phyloP scores from a whole-genome alignment of 1,284 basidiomycete genomes.

The Sphaerobolus stellatus region DNA sequence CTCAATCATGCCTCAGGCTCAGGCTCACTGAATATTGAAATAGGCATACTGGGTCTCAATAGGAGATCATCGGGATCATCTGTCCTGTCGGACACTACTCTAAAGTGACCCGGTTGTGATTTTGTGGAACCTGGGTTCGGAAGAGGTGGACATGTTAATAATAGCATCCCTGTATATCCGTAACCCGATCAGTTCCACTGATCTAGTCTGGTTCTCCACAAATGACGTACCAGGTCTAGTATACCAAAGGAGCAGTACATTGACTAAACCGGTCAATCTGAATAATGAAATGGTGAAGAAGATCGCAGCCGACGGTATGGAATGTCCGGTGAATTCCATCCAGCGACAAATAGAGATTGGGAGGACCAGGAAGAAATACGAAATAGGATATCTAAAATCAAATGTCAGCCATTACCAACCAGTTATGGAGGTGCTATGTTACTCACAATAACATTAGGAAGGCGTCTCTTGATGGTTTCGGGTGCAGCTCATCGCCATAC shows the following conservation, averaged over 20 bases:
- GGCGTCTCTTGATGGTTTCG: constrained; percentile 7
- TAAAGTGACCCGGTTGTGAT: too few relatives aligned
- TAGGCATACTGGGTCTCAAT: too few relatives aligned
- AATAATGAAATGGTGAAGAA: constrained; percentile 17
- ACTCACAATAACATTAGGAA: constrained; percentile 8
- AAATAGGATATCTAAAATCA: constrained; percentile 20
- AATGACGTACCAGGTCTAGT: constrained; percentile 11
- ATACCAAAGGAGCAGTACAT: constrained; percentile 15
- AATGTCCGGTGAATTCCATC: constrained; percentile 12
- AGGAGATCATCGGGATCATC: too few relatives aligned
- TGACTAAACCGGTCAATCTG: constrained; percentile 18
- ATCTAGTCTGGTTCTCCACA: too few relatives aligned
- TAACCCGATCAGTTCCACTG: too few relatives aligned
- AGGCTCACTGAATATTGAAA: too few relatives aligned
- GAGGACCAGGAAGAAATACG: constrained; percentile 18
- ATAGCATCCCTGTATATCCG: too few relatives aligned
- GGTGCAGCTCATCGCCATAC: not conserved
- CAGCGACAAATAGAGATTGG: constrained; percentile 20
- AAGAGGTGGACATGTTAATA: too few relatives aligned
- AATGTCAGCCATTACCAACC: not conserved
- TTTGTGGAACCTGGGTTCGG: too few relatives aligned
- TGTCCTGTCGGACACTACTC: too few relatives aligned
- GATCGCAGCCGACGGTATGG: constrained; percentile 6
- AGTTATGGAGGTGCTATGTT: not conserved
- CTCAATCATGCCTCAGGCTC: too few relatives aligned